Evolutionary conservation across 768 basidiomycete species (phyloP), one percentile per base, ranked within the genome.

Genomic region (Amanita rimosa): DNA sequence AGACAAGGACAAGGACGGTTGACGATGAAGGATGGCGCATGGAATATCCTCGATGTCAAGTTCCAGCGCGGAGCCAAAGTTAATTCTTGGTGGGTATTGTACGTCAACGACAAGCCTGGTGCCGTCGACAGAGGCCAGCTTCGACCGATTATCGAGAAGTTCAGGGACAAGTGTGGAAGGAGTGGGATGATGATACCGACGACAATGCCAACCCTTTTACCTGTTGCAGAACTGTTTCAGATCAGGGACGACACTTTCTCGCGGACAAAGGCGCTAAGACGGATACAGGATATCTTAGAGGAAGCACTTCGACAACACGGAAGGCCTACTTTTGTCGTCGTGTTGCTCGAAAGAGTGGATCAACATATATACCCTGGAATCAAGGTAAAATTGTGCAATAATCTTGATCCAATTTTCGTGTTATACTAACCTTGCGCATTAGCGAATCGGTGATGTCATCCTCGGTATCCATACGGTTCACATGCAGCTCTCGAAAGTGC

Each of bases 341-440:
- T 89, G 4, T 58, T 92, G 19, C 64, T 92, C 3, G 79, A 83
- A 26, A 70, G 65, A 42, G 62, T 72, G 11, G 88, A 92, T 58
- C 82, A 84, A 44, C 81, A 61, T 54, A 83, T 92, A 39, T 92
- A 91, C 59, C 82, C 85, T 2, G 85, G 82, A 11, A 78, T 91
- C 60, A 89, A 91, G 64, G 74, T 74, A 46, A 24, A 24, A 19
- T 52, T 13, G 16, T 11, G 24, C 22, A 38, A 4, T 1, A 3
- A 37, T 19, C 17, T 49, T 27, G 14, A 39, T 22, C 19, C 16
- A 21, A 11, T 34, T 50, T 52, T 2, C n/a, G n/a, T 40, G 26
- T 13, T 6, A 21, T 9, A 47, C 6, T 17, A 6, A 0, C 11
- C 5, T 24, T 24, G 31, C 31, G n/a, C n/a, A n/a, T 47, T 7